Percentiles rank a stretch among this genome's conserved stretches.
Conservation (phyloP, 2,329 filamentous ascomycete species). For the Paraconiothyrium sp. region DNA sequence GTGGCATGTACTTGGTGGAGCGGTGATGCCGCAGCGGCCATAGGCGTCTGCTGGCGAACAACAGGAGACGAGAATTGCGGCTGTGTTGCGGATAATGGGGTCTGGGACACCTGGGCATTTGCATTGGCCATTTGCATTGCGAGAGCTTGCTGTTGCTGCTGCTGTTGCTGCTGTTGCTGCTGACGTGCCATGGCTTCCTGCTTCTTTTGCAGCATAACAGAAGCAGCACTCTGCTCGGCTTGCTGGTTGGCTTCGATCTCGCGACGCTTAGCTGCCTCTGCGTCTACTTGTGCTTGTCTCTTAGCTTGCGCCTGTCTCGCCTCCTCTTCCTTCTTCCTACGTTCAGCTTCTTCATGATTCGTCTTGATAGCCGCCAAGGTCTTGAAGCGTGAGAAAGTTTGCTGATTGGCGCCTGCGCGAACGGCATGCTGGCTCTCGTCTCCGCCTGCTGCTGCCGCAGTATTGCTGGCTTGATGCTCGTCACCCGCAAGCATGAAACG, state of each 20-base stretch:
- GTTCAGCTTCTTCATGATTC: conserved; percentile 77
- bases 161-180: conserved; percentile 63
- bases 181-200: conserved; percentile 48
- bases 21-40: conserved; percentile 54
- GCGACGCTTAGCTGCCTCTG: conserved; percentile 45
- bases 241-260: conserved; percentile 45
- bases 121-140: conserved; percentile 40
- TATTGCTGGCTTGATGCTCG: conserved; percentile 74
- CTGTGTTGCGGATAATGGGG: conserved; percentile 66
- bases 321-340: conserved; percentile 59
- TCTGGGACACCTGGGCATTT: conserved; percentile 38
- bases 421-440: conserved; percentile 69
- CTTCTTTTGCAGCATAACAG: conserved; percentile 32
- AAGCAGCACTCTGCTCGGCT: conserved; percentile 29
- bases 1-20: conserved; percentile 45
- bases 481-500: conserved; percentile 93
- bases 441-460: conserved; percentile 66
- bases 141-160: conserved; percentile 54
- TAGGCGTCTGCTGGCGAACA: conserved; percentile 57
- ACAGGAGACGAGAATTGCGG: conserved; percentile 73
- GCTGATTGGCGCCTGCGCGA: conserved; percentile 76
- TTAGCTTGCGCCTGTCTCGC: conserved; percentile 52
- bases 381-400: conserved; percentile 92
- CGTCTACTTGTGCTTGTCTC: conserved; percentile 50
- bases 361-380: conserved; percentile 84